A percentile compares a stretch with the other conserved stretches of the same genome.
These are phyloP conservation scores for Hyphochytrium catenoides DNA, from an alignment of 352 stramenopile genomes.

Conservation along the genomic window DNA sequence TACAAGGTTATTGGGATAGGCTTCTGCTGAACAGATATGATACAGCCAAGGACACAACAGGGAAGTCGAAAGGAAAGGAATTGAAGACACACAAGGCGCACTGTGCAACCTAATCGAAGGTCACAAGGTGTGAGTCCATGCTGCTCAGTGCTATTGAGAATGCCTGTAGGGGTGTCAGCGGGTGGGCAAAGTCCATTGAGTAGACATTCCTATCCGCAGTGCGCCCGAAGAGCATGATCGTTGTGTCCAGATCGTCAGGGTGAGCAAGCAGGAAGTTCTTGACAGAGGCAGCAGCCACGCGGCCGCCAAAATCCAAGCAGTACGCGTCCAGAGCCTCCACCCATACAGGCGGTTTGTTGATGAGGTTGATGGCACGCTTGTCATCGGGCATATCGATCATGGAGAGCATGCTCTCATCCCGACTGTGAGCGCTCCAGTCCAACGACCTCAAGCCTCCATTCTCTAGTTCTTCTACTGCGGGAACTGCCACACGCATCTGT, in stretches of 20 bases:
- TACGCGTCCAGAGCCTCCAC: slow-evolving; percentile 60
- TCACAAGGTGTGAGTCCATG: slow-evolving; percentile 62
- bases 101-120: slow-evolving; percentile 44
- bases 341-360: slow-evolving; percentile 64
- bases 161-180: slow-evolving; percentile 51
- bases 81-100: too few relatives aligned
- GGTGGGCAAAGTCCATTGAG: slow-evolving; percentile 59
- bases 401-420: slow-evolving; percentile 46
- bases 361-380: slow-evolving; percentile 27
- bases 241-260: slow-evolving; percentile 57
- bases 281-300: slow-evolving; percentile 39
- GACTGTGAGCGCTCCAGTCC: too few relatives aligned
- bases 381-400: slow-evolving; percentile 40
- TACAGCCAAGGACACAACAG: too few relatives aligned
- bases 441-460: too few relatives aligned
- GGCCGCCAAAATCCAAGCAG: slow-evolving; percentile 48
- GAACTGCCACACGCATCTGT: slow-evolving; percentile 49
- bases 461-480: slow-evolving; percentile 23
- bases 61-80: too few relatives aligned
- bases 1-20: too few relatives aligned
- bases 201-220: slow-evolving; percentile 61
- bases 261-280: slow-evolving; percentile 65
- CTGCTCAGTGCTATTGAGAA: slow-evolving; percentile 60
- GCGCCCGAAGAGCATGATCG: slow-evolving; percentile 53
- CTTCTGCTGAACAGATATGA: too few relatives aligned